These are phyloP conservation scores for Elongisporangium undulatum DNA, from an alignment of 352 stramenopile species.

Conservation along the genomic window DNA sequence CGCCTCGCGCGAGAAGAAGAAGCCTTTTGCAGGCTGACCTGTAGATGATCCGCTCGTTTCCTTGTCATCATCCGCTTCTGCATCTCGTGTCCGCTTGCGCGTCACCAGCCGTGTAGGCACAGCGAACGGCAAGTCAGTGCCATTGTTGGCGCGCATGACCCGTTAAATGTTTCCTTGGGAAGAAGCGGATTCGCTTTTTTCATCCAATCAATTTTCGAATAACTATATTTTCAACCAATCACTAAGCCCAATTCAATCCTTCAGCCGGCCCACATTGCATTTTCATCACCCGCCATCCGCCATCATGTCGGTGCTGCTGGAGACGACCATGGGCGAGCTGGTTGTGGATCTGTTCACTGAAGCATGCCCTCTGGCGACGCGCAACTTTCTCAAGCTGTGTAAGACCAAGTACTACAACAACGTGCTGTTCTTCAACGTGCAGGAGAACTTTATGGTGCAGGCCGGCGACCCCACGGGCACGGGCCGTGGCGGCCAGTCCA, in stretches of 20 bases:
- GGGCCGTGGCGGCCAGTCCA: conserved; percentile 91
- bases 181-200: background rate
- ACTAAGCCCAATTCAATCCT: background rate
- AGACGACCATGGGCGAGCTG: conserved; percentile 89
- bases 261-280: background rate
- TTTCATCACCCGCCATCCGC: background rate
- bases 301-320: conserved; percentile 91
- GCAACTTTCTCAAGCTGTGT: conserved; percentile 96
- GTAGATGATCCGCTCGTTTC: background rate
- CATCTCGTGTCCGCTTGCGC: background rate
- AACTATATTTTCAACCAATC: background rate
- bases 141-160: background rate
- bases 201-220: background rate
- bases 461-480: conserved; percentile 89
- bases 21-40: background rate
- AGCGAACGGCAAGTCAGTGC: background rate
- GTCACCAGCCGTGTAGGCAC: background rate
- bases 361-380: conserved; percentile 70
- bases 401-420: conserved; percentile 94
- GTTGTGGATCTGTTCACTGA: conserved; percentile 91
- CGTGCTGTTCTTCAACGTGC: conserved; percentile 95
- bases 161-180: background rate
- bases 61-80: background rate
- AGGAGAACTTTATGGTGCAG: conserved; percentile 94
- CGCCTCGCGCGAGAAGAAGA: conserved; percentile 32